Percentiles rank a stretch among this genome's conserved stretches.
phyloP scores from a whole-genome alignment of 208 protist genomes.

The Crithidia fasciculata region DNA sequence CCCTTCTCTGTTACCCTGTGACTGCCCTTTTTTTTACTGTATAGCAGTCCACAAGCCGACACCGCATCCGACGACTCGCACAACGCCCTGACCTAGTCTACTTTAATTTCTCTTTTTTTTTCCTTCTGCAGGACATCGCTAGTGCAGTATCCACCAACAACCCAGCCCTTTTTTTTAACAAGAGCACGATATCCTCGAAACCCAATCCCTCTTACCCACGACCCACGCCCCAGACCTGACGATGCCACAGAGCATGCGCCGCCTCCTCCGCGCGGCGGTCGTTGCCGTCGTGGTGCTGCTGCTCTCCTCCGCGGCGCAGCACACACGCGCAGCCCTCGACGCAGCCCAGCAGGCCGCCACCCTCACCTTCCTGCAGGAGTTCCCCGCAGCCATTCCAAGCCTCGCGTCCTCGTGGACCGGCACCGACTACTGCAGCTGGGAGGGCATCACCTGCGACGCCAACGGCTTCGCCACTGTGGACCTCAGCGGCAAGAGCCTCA shows the following conservation, averaged over 20 bases:
- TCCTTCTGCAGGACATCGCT: not conserved
- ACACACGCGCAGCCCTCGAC: not conserved
- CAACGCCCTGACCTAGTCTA: too few species aligned
- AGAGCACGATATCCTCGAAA: too few species aligned
- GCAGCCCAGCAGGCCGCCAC: constrained; percentile 3
- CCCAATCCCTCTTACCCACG: too few species aligned
- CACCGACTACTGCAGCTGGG: constrained; percentile 21
- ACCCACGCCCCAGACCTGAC: not conserved
- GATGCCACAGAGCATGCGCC: not conserved
- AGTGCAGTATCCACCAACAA: too few species aligned
- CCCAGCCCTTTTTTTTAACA: too few species aligned
- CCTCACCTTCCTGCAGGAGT: not conserved
- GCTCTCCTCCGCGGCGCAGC: not conserved
- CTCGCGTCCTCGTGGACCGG: not conserved
- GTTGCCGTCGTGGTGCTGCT: constrained; percentile 9
- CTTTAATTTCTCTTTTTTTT: not conserved
- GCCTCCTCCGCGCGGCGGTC: constrained; percentile 1
- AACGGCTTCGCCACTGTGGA: constrained; percentile 11
- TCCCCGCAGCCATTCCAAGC: not conserved
- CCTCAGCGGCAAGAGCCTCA: constrained; percentile 11
- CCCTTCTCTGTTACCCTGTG: not conserved
- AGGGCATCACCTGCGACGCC: constrained; percentile 7
- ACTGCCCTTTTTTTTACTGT: not conserved
- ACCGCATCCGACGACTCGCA: too few species aligned
- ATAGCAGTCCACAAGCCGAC: too few species aligned